phyloP scores from a whole-genome alignment of 129 eudicot species.

The carrot (Daucus carota) region DH1_v3.0 NC_030384.2:40076501-40077000 shows the following conservation, averaged over 20 bases:
- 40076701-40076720: constrained; percentile 67
- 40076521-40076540: neutral
- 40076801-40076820: neutral
- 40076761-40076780: neutral
- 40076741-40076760: neutral
- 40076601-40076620: constrained; percentile 72
- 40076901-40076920: neutral
- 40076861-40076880: neutral
- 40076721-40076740: constrained; percentile 2
- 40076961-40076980: neutral
- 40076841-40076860: neutral
- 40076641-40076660: constrained; percentile 79
- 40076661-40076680: constrained; percentile 76
- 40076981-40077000: constrained; percentile 8
- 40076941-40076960: constrained; percentile 7
- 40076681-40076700: constrained; percentile 83
- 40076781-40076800: neutral
- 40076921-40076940: neutral
- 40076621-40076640: constrained; percentile 79
- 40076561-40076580: constrained; percentile 9
- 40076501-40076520: constrained; percentile 35
- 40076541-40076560: neutral
- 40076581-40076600: constrained; percentile 41
- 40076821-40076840: neutral
- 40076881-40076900: neutral